phyloP scores from a whole-genome alignment of 257 asterid genomes.

The Jaltomata sinuosa region DNA sequence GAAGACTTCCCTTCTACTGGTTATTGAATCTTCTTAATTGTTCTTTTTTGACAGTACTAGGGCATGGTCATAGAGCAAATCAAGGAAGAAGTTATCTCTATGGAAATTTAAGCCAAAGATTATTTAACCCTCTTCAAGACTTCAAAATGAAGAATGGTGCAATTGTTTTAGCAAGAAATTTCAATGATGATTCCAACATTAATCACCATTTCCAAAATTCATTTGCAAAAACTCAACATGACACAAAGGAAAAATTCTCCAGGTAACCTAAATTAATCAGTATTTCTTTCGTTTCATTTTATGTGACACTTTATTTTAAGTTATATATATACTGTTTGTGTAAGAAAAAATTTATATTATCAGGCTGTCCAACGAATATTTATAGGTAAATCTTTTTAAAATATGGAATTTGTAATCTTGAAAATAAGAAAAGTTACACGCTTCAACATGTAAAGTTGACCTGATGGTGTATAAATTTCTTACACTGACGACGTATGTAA shows the following conservation, averaged over 20 bases:
- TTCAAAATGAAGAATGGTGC: constrained; percentile 55
- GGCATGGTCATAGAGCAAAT: constrained; percentile 37
- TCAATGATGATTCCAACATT: background rate
- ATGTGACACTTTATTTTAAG: background rate
- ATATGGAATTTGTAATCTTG: accelerated
- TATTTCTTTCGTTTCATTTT: background rate
- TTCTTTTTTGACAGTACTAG: constrained; percentile 37
- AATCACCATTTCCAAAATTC: background rate
- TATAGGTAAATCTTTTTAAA: background rate
- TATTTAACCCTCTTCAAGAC: constrained; percentile 38
- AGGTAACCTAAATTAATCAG: background rate
- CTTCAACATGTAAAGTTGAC: background rate
- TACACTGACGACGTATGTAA: too few species aligned
- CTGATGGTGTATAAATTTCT: too few species aligned
- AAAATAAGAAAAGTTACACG: accelerated
- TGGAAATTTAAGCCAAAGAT: constrained; percentile 23
- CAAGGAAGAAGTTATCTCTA: constrained; percentile 34
- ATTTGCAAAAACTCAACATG: background rate
- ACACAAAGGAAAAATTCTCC: background rate
- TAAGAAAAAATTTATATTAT: background rate
- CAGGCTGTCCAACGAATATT: background rate
- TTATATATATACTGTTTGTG: background rate
- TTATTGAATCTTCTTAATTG: too few species aligned
- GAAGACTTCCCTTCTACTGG: too few species aligned
- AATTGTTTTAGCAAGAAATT: constrained; percentile 26